Base-by-base conservation (phyloP, 1,284 basidiomycete genomes). In the Malassezia brasiliensis region DNA sequence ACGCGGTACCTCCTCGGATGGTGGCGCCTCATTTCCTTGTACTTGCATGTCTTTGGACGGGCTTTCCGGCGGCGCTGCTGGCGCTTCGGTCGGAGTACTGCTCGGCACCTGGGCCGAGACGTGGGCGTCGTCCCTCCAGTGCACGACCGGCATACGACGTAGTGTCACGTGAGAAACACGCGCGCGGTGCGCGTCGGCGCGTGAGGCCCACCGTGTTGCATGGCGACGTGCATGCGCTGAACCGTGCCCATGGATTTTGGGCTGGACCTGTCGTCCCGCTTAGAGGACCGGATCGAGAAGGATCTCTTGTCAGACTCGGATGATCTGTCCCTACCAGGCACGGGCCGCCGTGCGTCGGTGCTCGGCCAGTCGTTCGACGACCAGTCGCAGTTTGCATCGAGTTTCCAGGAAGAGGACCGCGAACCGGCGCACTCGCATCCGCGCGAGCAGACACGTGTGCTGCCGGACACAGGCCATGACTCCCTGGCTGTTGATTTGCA, bases 201-300 rank as follows among this genome's bases (percentile, higher is more conserved):
- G 37, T 28, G 19, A 25, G 20, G 30, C 30, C 20, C 41, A 44
- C 22, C 8, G 10, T 30, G 25, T 19, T 46, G 25, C 34, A 39
- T 37, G 22, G 36, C 39, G 47, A 20, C 17, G 15, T 22, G 47
- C 31, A 15, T 14, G 19, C 17, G 36, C 30, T 20, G 34, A 20
- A n/a, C 40, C 14, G 48, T 12, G n/a, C 25, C 11, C 15, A 57
- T 57, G 55, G 50, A 57, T n/a, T 40, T 52, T 12, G 31, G 35
- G 9, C 35, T 57, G 17, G 55, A 57, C n/a, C 31, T 52, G 0
- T 52, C 55, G 22, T 57, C 55, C 7, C 41, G 44, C n/a, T 15
- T 57, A n/a, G 50, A 57, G 36, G 25, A 57, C 25, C 36, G 55
- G 35, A 57, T 57, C 31, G 55, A 57, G 12, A 45, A 57, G 9